These are phyloP conservation scores for Coemansia sp. DNA, from an alignment of 192 early-diverging fungal species.

Conservation along the genomic window DNA sequence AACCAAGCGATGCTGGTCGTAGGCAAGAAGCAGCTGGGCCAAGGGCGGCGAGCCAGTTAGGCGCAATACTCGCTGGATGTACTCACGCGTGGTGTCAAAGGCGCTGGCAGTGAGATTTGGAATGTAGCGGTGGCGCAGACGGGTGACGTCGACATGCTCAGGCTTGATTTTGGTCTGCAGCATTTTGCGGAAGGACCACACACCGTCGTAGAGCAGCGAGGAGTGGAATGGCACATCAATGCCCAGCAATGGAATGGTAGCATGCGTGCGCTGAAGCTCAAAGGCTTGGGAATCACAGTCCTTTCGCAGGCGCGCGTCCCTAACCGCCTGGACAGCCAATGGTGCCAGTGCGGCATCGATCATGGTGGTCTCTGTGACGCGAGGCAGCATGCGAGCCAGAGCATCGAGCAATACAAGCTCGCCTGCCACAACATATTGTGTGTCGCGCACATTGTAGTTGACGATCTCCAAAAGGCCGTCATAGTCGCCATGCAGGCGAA, in stretches of 20 bases:
- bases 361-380: slow-evolving; percentile 74
- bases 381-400: slow-evolving; percentile 74
- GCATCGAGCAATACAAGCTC: slow-evolving; percentile 79
- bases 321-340: slow-evolving; percentile 61
- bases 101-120: slow-evolving; percentile 93
- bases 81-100: slow-evolving; percentile 77
- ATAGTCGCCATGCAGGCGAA: slow-evolving; percentile 68
- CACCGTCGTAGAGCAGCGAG: slow-evolving; percentile 87
- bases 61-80: slow-evolving; percentile 77
- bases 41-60: slow-evolving; percentile 80
- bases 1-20: slow-evolving; percentile 70
- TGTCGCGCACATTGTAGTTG: slow-evolving; percentile 97
- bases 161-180: slow-evolving; percentile 84
- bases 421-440: slow-evolving; percentile 95
- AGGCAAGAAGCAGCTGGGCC: slow-evolving; percentile 76
- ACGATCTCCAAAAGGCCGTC: slow-evolving; percentile 89
- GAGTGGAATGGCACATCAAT: slow-evolving; percentile 99
- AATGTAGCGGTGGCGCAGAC: slow-evolving; percentile 88
- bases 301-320: slow-evolving; percentile 57
- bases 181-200: slow-evolving; percentile 91
- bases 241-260: slow-evolving; percentile 89
- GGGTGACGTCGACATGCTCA: slow-evolving; percentile 77
- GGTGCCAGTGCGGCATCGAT: slow-evolving; percentile 78
- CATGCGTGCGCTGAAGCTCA: slow-evolving; percentile 81
- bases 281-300: slow-evolving; percentile 64